Percentiles rank a stretch among this genome's conserved stretches.
Conservation (phyloP, 768 basidiomycete genomes). For the Strobilomyces echinocephalus region DNA sequence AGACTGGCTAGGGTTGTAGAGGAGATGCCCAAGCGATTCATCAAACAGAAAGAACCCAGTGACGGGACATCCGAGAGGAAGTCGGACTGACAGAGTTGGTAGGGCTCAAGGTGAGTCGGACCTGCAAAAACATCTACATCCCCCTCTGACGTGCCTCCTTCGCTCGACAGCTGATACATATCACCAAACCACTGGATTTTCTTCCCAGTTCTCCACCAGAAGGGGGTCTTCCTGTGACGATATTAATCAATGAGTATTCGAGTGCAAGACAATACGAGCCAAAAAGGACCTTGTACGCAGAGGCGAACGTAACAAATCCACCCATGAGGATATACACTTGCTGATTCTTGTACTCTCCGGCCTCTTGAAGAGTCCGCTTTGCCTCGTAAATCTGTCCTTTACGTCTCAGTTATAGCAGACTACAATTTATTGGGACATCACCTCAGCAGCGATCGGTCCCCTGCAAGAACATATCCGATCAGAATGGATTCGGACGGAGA, state of each 20-base stretch:
- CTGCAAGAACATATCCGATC: conserved; percentile 32
- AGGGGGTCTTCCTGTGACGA: conserved; percentile 52
- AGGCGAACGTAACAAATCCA: conserved; percentile 71
- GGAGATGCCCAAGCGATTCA: conserved; percentile 51
- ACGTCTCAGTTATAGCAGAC: conserved; percentile 3
- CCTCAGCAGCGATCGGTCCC: conserved; percentile 75
- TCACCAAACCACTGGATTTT: conserved; percentile 50
- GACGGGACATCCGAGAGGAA: conserved; percentile 18
- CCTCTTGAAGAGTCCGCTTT: conserved; percentile 42
- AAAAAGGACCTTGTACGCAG: conserved; percentile 54
- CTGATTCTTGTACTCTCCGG: conserved; percentile 43
- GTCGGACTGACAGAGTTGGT: not conserved
- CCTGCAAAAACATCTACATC: not conserved
- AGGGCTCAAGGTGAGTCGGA: not conserved
- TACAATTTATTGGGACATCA: conserved; percentile 29
- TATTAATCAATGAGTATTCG: conserved; percentile 2
- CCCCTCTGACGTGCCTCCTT: not conserved
- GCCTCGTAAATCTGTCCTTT: conserved; percentile 59
- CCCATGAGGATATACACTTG: conserved; percentile 63
- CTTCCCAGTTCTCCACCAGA: conserved; percentile 75
- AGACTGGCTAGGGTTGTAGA: conserved; percentile 56
- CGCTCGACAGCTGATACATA: conserved; percentile 15
- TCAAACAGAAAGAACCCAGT: conserved; percentile 39
- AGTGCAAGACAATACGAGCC: too few species aligned
- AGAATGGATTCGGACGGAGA: not conserved